Evolutionary conservation across 2,329 filamentous ascomycete genomes (phyloP), one percentile per base, ranked within the genome.

Genomic region (Allantophomopsis cytisporea): DNA sequence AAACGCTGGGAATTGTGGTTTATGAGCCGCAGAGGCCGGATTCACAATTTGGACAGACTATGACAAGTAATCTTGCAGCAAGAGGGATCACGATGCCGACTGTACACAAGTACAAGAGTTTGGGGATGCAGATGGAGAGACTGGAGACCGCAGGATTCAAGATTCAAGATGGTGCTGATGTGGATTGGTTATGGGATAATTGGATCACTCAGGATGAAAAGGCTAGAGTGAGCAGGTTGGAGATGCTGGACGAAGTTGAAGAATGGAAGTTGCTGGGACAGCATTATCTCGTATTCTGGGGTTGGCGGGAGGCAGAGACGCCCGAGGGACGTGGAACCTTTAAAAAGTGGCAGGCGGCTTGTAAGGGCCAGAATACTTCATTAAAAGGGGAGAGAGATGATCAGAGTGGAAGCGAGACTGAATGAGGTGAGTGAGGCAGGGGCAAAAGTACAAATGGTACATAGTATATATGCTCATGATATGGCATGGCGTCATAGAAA

Each of bases 241-340:
- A 98, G 58, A 87, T 91, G 52, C 60, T 98, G 45, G 91, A 98
- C 61, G 91, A 98, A 60, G 71, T 95, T 17, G 91, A 98, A 60
- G 91, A 98, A 62, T 94, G 91, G 82, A 70, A 80, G 52, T 60
- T 98, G 49, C 60, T 98, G 50, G 84, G 87, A 1, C 75, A 72
- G 47, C 91, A 98, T 65, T 98, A 98, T 54, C 78, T 88, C 46
- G 71, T 98, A 34, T 79, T 77, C 4, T 96, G 89, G 89, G 91
- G 80, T 1, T 93, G 83, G 74, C 78, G 42, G 40, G 50, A 20
- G 18, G 49, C 14, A 39, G 21, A 16, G 15, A 20, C 4, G 49
- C 12, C 12, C 3, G 31, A 15, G 12, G 13, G 8, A 12, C 31
- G 12, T 15, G 31, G 31, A 7, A 17, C 16, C 12, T 34, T 34